Conservation (phyloP, 352 stramenopile genomes). For the Phytophthora vignae region DNA sequence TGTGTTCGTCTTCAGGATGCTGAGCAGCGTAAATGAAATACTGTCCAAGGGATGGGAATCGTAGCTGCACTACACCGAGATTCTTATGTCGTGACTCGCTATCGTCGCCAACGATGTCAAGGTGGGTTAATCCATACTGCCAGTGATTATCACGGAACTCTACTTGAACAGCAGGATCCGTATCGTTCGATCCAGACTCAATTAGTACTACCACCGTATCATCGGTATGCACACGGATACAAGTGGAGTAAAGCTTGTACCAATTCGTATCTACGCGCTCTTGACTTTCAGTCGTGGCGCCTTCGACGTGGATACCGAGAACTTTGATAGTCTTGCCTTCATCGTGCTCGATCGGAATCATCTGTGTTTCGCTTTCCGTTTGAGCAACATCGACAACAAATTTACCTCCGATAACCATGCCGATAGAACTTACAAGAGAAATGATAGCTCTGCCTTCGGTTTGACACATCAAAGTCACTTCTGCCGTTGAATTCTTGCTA, state of each 20-base stretch:
- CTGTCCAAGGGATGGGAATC: conserved; percentile 23
- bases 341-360: neutral
- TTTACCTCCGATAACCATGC: conserved; percentile 13
- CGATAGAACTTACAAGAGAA: conserved; percentile 23
- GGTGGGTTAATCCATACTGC: conserved; percentile 23
- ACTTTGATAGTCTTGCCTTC: conserved; percentile 11
- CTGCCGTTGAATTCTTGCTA: conserved; percentile 1
- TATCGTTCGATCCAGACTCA: conserved; percentile 16
- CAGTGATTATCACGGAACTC: conserved; percentile 20
- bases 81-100: conserved; percentile 1
- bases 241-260: conserved; percentile 24
- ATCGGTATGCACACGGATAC: conserved; percentile 22
- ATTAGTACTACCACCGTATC: conserved; percentile 24
- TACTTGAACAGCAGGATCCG: conserved; percentile 24
- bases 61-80: conserved; percentile 17
- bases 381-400: conserved; percentile 21
- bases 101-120: conserved; percentile 9
- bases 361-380: neutral
- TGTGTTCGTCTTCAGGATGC: conserved; percentile 1
- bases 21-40: conserved; percentile 27
- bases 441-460: conserved; percentile 2
- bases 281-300: conserved; percentile 9
- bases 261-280: conserved; percentile 19
- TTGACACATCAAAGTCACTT: conserved; percentile 9
- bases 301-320: conserved; percentile 26